Base-by-base conservation (phyloP, 2,329 filamentous ascomycete species). In the Talaromyces sp. region DNA sequence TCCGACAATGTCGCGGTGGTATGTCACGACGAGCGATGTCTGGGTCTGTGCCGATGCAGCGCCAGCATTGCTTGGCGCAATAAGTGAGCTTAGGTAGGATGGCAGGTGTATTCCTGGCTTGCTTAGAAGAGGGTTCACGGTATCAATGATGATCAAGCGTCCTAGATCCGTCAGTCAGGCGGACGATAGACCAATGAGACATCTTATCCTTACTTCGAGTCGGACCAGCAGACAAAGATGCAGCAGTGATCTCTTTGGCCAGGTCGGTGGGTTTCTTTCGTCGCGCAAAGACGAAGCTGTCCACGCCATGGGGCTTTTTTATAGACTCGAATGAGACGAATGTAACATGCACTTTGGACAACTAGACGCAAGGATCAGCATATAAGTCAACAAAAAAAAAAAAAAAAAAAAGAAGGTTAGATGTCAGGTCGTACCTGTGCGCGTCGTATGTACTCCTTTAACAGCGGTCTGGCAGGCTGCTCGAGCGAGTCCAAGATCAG, bases 401-500 rank as follows among this genome's bases (percentile, higher is more conserved):
- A 11, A 41, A 6, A 27, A 27, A 27, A 27, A 6, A 27, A 27
- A 27, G 6, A 3, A 46, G 35, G 13, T 14, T 9, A 53, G 13
- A 27, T 4, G 21, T 9, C 11, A 11, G n/a, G n/a, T 14, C 76
- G 61, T 67, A 89, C 90, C 79, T 88, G 90, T 58, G 89, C 91
- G 67, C 93, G 84, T 53, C 82, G 80, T 58, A 90, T 84, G 74
- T 93, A 90, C 74, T 96, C 92, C 19, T 80, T 77, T 1, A 93
- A 65, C 4, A 96, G 77, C 0, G 87, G 87, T 31, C 80, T 82
- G 7, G 87, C 90, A 27, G 87, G 86, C 76, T 96, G 92, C 76
- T 96, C 91, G 31, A 97, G 80, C 35, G 83, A 90, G 74, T 98
- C 93, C 60, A 96, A 81, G 3, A 97, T 77, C 27, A 98, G 80